Evolutionary conservation across 2,329 filamentous ascomycete species (phyloP).

Genomic region (Epicoccum sorghinum): DNA sequence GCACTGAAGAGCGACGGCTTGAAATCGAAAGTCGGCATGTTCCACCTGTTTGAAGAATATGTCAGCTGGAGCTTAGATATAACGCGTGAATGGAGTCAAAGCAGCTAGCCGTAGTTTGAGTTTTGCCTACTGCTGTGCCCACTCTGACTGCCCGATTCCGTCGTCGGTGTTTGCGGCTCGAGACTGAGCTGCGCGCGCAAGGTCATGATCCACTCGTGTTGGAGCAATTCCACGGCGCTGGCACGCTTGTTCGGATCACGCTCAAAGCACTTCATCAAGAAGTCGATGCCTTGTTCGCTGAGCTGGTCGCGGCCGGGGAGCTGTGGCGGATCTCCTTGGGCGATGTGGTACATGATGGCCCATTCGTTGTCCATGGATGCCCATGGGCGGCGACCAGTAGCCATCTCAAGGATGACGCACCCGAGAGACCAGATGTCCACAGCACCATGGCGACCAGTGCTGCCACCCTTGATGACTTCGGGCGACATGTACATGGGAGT

Average conservation of each 20-base stretch:
- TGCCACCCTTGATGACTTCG: slow-evolving; percentile 90
- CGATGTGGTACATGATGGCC: slow-evolving; percentile 99
- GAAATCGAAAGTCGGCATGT: background rate
- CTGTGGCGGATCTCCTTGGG: slow-evolving; percentile 90
- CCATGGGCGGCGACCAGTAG: slow-evolving; percentile 92
- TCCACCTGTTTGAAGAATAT: background rate
- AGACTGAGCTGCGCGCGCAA: slow-evolving; percentile 54
- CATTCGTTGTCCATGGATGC: slow-evolving; percentile 96
- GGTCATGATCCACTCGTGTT: slow-evolving; percentile 83
- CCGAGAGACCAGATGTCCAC: slow-evolving; percentile 97
- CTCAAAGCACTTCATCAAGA: slow-evolving; percentile 84
- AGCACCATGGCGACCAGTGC: slow-evolving; percentile 74
- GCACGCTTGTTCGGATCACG: slow-evolving; percentile 80
- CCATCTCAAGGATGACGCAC: slow-evolving; percentile 97
- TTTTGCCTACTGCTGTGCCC: slow-evolving; percentile 42
- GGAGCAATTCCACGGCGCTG: slow-evolving; percentile 84
- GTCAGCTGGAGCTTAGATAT: background rate
- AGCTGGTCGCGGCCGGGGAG: slow-evolving; percentile 83
- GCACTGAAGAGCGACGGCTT: background rate
- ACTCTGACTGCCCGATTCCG: slow-evolving; percentile 30
- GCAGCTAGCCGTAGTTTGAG: slow-evolving; percentile 38
- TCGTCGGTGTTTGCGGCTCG: slow-evolving; percentile 54
- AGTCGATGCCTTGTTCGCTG: slow-evolving; percentile 83
- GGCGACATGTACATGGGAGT: slow-evolving; percentile 99
- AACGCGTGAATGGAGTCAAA: background rate